These are phyloP conservation scores for Verticillium nubilum DNA, from an alignment of 2,329 filamentous ascomycete genomes.

Conservation along the genomic window DNA sequence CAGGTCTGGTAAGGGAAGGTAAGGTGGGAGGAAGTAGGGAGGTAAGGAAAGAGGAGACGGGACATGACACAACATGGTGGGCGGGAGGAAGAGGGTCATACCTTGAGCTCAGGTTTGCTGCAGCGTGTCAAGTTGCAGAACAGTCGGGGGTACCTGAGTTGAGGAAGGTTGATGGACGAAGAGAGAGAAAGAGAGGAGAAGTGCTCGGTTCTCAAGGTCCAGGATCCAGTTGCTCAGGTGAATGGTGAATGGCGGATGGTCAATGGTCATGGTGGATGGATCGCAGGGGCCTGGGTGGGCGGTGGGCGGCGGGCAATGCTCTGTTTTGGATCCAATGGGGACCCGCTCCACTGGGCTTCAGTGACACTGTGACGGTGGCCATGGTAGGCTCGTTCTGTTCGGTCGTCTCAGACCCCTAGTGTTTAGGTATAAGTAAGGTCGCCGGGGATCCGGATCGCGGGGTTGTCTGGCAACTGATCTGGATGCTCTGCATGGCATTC, in stretches of 20 bases:
- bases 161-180: neutral
- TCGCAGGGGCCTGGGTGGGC: neutral
- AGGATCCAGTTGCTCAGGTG: neutral
- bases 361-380: neutral
- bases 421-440: neutral
- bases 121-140: neutral
- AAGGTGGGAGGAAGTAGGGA: constrained; percentile 8
- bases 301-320: neutral
- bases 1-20: constrained; percentile 4
- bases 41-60: neutral
- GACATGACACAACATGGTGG: neutral
- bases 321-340: neutral
- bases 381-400: neutral
- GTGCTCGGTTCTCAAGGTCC: neutral
- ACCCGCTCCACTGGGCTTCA: neutral
- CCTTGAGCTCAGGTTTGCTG: neutral
- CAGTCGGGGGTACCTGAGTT: neutral
- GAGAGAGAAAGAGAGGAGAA: neutral
- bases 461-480: neutral
- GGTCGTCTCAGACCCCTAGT: neutral
- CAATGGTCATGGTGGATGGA: neutral
- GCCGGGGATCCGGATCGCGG: neutral
- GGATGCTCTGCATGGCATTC: neutral
- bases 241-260: neutral
- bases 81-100: neutral